Evolutionary conservation across 73 alveolate species (phyloP).

Genomic region (Effrenium voratum): DNA sequence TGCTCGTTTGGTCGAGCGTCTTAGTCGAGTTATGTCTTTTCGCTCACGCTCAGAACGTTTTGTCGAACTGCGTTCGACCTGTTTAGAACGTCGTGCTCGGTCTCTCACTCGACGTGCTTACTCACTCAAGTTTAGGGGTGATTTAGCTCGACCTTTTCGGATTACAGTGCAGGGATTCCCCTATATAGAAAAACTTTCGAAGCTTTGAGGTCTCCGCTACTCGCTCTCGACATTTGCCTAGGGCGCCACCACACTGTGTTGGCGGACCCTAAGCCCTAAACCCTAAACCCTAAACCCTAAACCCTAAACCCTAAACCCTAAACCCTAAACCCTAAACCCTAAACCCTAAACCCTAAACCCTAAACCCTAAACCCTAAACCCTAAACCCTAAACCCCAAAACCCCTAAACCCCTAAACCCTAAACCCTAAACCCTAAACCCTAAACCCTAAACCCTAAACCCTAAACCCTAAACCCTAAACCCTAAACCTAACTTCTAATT

Average conservation of each 20-base stretch:
- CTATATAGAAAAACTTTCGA: not conserved
- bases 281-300: not conserved
- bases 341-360: no score
- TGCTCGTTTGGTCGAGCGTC: not conserved
- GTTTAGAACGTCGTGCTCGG: not conserved
- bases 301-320: not conserved
- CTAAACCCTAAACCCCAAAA: no score
- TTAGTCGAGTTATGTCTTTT: not conserved
- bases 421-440: no score
- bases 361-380: no score
- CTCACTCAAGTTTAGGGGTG: not conserved
- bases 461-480: no score
- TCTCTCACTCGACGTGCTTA: not conserved
- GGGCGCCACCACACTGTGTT: not conserved
- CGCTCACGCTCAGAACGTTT: not conserved
- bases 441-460: no score
- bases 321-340: no score
- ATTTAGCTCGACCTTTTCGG: not conserved
- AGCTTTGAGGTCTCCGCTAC: no score
- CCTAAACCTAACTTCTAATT: no score
- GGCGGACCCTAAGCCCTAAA: not conserved
- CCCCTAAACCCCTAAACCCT: no score
- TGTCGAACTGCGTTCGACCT: not conserved
- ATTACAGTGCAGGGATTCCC: not conserved
- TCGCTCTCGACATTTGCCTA: not conserved